Evolutionary conservation across 2,329 filamentous ascomycete species (phyloP), one percentile per base, ranked within the genome.

Genomic region (Aspergillus oerlinghausenensis): DNA sequence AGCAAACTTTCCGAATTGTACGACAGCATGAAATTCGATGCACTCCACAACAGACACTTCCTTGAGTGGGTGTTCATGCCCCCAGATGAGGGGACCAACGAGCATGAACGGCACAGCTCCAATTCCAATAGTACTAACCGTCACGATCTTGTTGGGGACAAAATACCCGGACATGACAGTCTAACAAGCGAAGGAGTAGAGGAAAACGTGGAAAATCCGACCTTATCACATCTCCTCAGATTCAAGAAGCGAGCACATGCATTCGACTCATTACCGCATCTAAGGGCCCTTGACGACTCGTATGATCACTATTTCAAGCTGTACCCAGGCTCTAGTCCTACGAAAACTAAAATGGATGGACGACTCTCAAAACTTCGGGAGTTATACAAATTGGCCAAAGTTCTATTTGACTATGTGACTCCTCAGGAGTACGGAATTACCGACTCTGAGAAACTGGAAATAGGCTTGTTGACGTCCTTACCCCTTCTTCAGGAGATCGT

Each of bases 1-100:
- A 96, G 92, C 80, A 99, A 99, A 78, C 93, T 99, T 60, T 97
- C 92, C 4, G 94, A 99, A 77, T 83, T 99, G 2, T 99, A 99
- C 73, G 94, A 99, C 73, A 97, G 93, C 21, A 97, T 99, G 94
- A 99, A 99, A 74, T 99, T 97, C 63, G 94, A 99, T 72, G 94
- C 94, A 1, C 81, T 99, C 14, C 95, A 99, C 75, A 99, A 99
- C 70, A 87, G 94, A 2, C 90, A 92, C 60, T 99, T 99, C 68
- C 79, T 99, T 3, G 94, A 99, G 73, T 97, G 94, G 90, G 88
- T 97, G 0, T 99, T 99, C 66, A 96, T 92, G 17, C 94, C 94
- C 1, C 87, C 90, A 35, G 87, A 85, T 66, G 82, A 81, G 57
- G 90, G 96, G 75, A 78, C 93, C 10, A 88, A 89, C 54, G 89